Base-by-base conservation (phyloP, 2,329 filamentous ascomycete species). In the Epichloe baconii region DNA sequence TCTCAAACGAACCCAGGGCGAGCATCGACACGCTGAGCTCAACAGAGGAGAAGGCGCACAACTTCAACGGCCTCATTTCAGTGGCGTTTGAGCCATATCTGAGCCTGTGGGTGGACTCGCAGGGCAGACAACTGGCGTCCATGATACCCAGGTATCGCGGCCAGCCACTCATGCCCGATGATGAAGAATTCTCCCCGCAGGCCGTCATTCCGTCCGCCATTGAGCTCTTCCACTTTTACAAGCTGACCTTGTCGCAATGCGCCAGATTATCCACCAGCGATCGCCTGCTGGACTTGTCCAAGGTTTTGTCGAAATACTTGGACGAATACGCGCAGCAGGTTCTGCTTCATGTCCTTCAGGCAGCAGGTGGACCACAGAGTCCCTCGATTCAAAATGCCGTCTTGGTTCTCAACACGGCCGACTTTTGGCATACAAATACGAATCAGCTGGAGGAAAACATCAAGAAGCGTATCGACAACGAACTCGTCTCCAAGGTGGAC, bases 71-170 rank as follows among this genome's bases (percentile, higher is more conserved):
- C 51, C 84, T 88, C 4, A 95, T 98, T 54, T 97, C 93, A 0
- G 88, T 94, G 55, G 93, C 93, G 0, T 98, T 98, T 62, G 93
- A 97, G 68, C 93, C 93, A 1, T 98, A 97, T 66, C 77, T 98
- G 57, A 95, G 88, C 64, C 72, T 98, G 4, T 98, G 93, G 93
- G 89, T 98, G 2, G 91, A 97, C 54, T 91, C 88, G 10, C 93
- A 97, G 67, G 91, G 96, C 67, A 91, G 83, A 66, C 85, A 95
- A 60, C 74, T 97, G 52, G 85, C 88, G 5, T 69, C 75, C 7
- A 81, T 97, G 68, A 87, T 98, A 56, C 89, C 89, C 0, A 88
- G 82, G 64, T 97, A 97, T 68, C 87, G 86, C 57, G 79, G 77
- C 53, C 88, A 95, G 59, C 85, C 88, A 0, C 75, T 95, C 3